These are phyloP conservation scores for Saccharomycopsis sp. DNA, from an alignment of 805 yeast genomes.

Conservation along the genomic window DNA sequence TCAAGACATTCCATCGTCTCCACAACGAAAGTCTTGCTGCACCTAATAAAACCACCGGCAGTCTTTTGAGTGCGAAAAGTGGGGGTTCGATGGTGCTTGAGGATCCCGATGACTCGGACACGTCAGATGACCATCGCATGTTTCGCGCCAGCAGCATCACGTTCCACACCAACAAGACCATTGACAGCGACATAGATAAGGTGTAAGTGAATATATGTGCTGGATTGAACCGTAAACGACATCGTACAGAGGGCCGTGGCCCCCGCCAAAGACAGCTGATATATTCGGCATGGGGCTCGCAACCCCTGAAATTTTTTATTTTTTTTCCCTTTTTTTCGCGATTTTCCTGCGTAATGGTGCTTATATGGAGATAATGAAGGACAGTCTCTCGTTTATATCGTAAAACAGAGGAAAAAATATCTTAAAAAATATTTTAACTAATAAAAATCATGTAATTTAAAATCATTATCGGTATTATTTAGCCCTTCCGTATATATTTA, in stretches of 20 bases:
- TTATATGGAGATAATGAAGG: no score
- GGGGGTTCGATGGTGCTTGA: background rate
- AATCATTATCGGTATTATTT: background rate
- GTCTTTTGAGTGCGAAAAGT: background rate
- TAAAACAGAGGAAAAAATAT: background rate
- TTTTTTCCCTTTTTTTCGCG: no score
- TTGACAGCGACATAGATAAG: constrained; percentile 1
- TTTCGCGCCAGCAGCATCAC: background rate
- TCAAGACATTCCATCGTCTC: background rate
- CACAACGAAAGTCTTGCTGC: background rate
- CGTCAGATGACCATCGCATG: background rate
- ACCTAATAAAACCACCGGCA: background rate
- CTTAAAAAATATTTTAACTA: background rate
- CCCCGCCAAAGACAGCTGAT: no score
- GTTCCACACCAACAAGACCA: background rate
- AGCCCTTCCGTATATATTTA: no score
- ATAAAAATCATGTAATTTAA: background rate
- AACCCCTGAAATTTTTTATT: background rate
- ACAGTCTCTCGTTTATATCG: background rate
- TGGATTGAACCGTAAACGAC: no score
- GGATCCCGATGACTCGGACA: background rate
- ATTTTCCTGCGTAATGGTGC: no score
- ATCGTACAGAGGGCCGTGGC: no score
- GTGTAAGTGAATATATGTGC: no score
- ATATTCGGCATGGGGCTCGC: background rate